Evolutionary conservation across 495 filamentous ascomycete species (phyloP).

Genomic region (Entonaema liquescens): DNA sequence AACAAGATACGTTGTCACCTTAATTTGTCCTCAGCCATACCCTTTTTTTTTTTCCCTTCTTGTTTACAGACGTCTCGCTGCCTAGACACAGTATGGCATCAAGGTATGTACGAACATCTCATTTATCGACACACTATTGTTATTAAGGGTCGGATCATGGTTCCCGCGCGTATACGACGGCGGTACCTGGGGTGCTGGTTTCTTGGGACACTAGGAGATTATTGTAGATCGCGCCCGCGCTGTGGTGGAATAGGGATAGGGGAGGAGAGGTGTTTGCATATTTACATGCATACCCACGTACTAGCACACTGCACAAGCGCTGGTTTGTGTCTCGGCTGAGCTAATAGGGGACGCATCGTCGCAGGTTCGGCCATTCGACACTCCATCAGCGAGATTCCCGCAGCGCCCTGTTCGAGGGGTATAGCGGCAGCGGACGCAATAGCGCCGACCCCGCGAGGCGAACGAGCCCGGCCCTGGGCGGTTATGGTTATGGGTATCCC

Average conservation of each 20-base stretch:
- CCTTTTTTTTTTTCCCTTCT: slow-evolving; percentile 8
- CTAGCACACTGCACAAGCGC: not conserved
- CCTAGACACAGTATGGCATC: slow-evolving; percentile 42
- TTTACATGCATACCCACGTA: not conserved
- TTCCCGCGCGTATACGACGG: not conserved
- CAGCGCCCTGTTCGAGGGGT: slow-evolving; percentile 86
- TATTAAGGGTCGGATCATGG: not conserved
- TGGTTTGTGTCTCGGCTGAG: not conserved
- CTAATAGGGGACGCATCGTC: not conserved
- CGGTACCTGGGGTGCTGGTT: not conserved
- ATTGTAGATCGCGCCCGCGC: not conserved
- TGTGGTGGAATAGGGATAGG: not conserved
- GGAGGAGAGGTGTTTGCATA: not conserved
- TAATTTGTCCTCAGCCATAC: not conserved
- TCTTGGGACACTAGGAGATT: slow-evolving; percentile 9
- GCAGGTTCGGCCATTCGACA: slow-evolving; percentile 67
- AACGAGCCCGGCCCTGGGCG: slow-evolving; percentile 61
- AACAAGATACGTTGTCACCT: not conserved
- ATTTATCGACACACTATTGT: not conserved
- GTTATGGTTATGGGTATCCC: slow-evolving; percentile 68
- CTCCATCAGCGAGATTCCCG: slow-evolving; percentile 88
- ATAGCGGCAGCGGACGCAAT: slow-evolving; percentile 67
- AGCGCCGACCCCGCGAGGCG: slow-evolving; percentile 57
- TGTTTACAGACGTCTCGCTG: not conserved
- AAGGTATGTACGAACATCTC: slow-evolving; percentile 33